These are phyloP conservation scores for Citrullus amarus DNA, from an alignment of 306 rosid species.

Conservation along the genomic window DNA sequence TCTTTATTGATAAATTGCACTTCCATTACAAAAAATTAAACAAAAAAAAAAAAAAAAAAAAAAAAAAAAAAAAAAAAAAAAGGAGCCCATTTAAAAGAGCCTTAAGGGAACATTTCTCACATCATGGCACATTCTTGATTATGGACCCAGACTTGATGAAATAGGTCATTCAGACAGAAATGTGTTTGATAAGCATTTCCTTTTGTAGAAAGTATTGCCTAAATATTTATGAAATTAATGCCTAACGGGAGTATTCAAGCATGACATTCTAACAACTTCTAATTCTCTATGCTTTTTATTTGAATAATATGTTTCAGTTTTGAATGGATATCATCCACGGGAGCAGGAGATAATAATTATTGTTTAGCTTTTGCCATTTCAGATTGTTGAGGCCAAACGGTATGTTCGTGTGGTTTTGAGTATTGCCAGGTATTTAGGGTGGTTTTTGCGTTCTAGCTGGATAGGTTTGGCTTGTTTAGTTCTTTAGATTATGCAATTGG, in stretches of 20 bases:
- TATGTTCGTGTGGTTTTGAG: background rate
- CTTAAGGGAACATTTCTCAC: background rate
- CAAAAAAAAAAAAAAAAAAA: too few species aligned
- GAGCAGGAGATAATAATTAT: background rate
- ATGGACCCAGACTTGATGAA: background rate
- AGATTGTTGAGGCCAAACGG: background rate
- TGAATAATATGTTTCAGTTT: background rate
- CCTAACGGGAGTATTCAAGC: background rate
- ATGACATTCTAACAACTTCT: background rate
- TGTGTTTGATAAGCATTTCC: background rate
- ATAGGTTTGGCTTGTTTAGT: background rate
- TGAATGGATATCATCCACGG: background rate
- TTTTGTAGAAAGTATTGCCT: background rate
- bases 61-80: background rate
- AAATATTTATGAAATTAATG: background rate
- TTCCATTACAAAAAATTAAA: background rate
- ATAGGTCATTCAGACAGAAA: background rate
- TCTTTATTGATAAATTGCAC: background rate
- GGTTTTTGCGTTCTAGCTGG: background rate
- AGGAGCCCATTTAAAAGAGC: background rate
- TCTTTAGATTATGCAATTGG: background rate
- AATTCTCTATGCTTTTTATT: background rate
- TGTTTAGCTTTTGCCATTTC: background rate
- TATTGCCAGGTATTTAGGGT: background rate
- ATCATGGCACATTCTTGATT: background rate